Evolutionary conservation across 192 early-diverging fungal genomes (phyloP).

Genomic region (Radiomyces spectabilis): DNA sequence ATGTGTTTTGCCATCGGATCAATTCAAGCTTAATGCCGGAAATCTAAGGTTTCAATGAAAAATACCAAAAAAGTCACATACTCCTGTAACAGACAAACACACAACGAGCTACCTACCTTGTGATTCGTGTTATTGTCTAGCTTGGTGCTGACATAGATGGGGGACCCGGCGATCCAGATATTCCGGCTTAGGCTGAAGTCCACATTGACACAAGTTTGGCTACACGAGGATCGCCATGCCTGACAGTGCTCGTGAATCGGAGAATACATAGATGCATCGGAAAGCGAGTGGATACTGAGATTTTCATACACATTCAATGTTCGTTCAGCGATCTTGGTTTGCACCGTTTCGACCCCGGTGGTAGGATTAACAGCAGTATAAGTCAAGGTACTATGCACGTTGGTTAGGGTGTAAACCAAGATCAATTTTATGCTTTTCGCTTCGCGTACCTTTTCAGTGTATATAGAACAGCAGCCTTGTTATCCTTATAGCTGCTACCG

Average conservation of each 20-base stretch:
- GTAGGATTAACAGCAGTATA: too few species aligned
- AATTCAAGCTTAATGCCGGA: conserved; percentile 12
- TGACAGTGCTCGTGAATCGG: neutral
- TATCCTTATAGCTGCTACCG: conserved; percentile 12
- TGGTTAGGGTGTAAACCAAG: too few species aligned
- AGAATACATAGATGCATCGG: conserved; percentile 1
- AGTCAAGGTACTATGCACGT: too few species aligned
- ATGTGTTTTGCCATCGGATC: conserved; percentile 8
- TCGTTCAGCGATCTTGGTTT: too few species aligned
- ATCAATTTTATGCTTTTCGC: too few species aligned
- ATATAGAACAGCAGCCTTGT: conserved; percentile 10
- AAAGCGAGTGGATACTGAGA: too few species aligned
- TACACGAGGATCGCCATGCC: neutral
- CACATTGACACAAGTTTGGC: neutral
- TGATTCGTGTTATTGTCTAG: neutral
- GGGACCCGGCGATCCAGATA: conserved; percentile 8
- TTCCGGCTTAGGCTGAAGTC: neutral
- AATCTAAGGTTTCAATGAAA: too few species aligned
- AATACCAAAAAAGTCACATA: too few species aligned
- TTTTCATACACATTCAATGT: too few species aligned
- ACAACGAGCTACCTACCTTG: too few species aligned
- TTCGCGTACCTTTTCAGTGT: conserved; percentile 8
- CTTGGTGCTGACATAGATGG: conserved; percentile 7
- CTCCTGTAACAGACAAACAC: too few species aligned
- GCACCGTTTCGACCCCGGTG: too few species aligned